Base-by-base conservation (phyloP, 2,329 filamentous ascomycete genomes). In the Penicillium decumbens region DNA sequence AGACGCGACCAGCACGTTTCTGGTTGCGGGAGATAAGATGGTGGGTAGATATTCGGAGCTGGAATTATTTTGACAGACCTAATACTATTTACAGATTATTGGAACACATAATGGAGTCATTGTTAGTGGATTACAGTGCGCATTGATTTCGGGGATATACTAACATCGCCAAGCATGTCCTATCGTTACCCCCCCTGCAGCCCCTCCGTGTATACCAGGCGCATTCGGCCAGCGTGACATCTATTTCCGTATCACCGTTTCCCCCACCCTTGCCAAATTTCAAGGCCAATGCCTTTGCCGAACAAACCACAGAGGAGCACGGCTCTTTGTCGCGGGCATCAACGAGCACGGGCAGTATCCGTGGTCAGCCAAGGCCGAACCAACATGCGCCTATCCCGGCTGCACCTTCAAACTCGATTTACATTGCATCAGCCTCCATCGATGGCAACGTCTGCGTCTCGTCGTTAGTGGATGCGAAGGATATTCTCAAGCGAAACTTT, bases 61-160 rank as follows among this genome's bases (percentile, higher is more conserved):
- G 3, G 12, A 15, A 10, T 3, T 18, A 15, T 12, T 6, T 9
- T 3, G 1, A 18, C 1, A 12, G 32, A 60, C 49, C 72, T 75
- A 59, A 72, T 60, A 58, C 51, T 52, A 2, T 57, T 51, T 57
- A 42, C 72, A 92, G 88, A 86, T 96, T 55, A 78, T 95, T 60
- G 93, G 92, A 58, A 96, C 93, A 28, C 92, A 98, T 70, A 95
- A 95, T 73, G 93, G 93, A 62, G 95, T 93, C 64, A 92, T 97
- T 63, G 89, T 95, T 78, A 77, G 86, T 74, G 41, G 43, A 15
- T 28, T 30, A 33, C 27, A 33, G 10, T 23, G 28, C 39, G 37
- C 43, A 40, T 35, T 12, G 38, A 23, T 41, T 43, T 30, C 47
- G 23, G 23, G 20, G 23, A 39, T 33, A 32, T 45, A 50, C 58